A percentile compares a stretch with the other conserved stretches of the same genome.
phyloP scores from a whole-genome alignment of 176 grass and related monocot species.

The Eremochloa ophiuroides region DNA sequence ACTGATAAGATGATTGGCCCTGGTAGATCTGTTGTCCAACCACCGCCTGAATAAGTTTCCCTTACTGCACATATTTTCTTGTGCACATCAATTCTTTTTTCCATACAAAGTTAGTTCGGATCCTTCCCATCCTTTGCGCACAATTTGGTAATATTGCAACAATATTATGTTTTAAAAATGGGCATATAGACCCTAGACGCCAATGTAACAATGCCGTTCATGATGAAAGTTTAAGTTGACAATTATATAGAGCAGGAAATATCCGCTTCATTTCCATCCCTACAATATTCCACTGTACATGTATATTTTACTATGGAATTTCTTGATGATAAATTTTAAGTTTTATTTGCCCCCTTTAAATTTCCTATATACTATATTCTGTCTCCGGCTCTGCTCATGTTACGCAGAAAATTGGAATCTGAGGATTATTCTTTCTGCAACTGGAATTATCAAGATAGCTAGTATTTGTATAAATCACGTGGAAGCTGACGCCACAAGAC shows the following conservation, averaged over 20 bases:
- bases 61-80: neutral
- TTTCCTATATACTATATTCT: neutral
- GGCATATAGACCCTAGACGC: neutral
- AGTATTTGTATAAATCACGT: too few relatives aligned
- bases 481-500: conserved; percentile 17
- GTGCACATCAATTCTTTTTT: neutral
- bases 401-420: neutral
- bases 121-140: neutral
- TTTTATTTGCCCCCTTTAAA: neutral
- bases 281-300: neutral
- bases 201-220: too few relatives aligned
- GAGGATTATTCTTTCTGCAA: neutral
- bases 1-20: neutral
- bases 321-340: neutral
- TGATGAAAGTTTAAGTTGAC: too few relatives aligned
- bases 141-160: neutral
- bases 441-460: neutral
- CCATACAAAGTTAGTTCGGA: neutral
- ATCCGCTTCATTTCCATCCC: neutral
- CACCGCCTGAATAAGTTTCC: neutral
- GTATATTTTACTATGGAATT: neutral
- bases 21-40: neutral
- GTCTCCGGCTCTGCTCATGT: neutral
- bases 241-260: too few relatives aligned
- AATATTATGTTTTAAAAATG: neutral